phyloP scores from a whole-genome alignment of 768 basidiomycete genomes.

The Steccherinum ochraceum region DNA sequence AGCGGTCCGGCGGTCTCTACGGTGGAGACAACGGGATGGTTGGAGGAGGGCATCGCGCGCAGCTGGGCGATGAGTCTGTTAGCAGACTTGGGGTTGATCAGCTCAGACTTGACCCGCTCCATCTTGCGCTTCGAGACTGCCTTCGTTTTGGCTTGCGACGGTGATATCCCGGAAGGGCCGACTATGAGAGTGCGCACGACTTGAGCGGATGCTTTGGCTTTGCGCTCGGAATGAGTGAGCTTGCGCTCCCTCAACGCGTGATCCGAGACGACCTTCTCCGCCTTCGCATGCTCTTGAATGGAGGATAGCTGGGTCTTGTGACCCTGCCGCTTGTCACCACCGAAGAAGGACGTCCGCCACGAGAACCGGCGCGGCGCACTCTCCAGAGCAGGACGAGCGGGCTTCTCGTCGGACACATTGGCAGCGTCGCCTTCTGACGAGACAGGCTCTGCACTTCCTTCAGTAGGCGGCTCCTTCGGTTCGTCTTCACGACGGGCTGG shows the following conservation, averaged over 20 bases:
- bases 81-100: conserved; percentile 60
- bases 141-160: conserved; percentile 32
- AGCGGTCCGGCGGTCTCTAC: conserved; percentile 17
- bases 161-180: conserved; percentile 34
- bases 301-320: conserved; percentile 30
- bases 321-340: conserved; percentile 12
- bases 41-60: conserved; percentile 48
- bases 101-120: conserved; percentile 59
- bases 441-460: no score
- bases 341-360: conserved; percentile 9
- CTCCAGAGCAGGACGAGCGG: not conserved
- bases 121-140: conserved; percentile 44
- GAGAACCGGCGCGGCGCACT: conserved; percentile 10
- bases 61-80: conserved; percentile 70
- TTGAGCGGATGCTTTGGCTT: conserved; percentile 57
- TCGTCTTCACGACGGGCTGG: no score
- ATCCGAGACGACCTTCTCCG: conserved; percentile 10
- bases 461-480: no score
- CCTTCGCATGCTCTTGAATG: conserved; percentile 33
- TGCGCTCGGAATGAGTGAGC: conserved; percentile 43
- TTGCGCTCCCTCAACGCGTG: conserved; percentile 23
- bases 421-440: not conserved
- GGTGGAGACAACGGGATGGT: conserved; percentile 20
- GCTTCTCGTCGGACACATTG: not conserved
- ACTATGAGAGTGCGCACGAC: conserved; percentile 64